These are phyloP conservation scores for Boletus edulis DNA, from an alignment of 768 basidiomycete species.

Conservation along the genomic window DNA sequence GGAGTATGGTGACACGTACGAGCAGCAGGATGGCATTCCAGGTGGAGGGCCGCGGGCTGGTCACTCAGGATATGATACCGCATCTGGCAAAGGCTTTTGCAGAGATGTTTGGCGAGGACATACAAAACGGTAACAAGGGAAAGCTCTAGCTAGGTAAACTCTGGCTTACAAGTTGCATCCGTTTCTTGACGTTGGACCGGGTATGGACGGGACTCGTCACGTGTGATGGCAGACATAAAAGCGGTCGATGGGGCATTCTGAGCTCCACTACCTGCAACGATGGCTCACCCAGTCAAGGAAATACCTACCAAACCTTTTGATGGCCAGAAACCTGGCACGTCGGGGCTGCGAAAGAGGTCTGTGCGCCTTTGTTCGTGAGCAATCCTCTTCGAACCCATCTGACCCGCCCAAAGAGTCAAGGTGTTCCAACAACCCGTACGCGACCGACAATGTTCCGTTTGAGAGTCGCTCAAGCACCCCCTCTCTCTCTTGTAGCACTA, in stretches of 20 bases:
- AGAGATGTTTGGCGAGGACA: conserved; percentile 63
- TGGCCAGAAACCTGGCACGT: conserved; percentile 97
- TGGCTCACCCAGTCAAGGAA: conserved; percentile 55
- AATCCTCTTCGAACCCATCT: conserved; percentile 20
- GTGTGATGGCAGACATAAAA: conserved; percentile 23
- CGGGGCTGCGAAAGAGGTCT: conserved; percentile 93
- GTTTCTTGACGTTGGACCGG: not conserved
- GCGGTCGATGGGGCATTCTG: not conserved
- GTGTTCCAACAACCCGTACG: conserved; percentile 94
- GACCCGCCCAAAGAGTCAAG: conserved; percentile 67
- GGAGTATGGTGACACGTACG: conserved; percentile 84
- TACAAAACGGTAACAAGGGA: conserved; percentile 20
- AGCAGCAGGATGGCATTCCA: conserved; percentile 75
- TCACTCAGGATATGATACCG: conserved; percentile 76
- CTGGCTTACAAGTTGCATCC: not conserved
- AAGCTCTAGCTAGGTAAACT: conserved; percentile 36
- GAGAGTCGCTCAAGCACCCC: conserved; percentile 17
- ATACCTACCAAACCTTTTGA: conserved; percentile 84
- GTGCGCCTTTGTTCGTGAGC: conserved; percentile 1
- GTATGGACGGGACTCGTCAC: conserved; percentile 18
- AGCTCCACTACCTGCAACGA: conserved; percentile 20
- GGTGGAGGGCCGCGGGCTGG: conserved; percentile 73
- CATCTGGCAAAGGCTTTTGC: conserved; percentile 67
- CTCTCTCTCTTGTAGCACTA: conserved; percentile 65
- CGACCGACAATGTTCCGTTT: conserved; percentile 14